Evolutionary conservation across 306 rosid genomes (phyloP).

Genomic region (Lathyrus aphaca): DNA sequence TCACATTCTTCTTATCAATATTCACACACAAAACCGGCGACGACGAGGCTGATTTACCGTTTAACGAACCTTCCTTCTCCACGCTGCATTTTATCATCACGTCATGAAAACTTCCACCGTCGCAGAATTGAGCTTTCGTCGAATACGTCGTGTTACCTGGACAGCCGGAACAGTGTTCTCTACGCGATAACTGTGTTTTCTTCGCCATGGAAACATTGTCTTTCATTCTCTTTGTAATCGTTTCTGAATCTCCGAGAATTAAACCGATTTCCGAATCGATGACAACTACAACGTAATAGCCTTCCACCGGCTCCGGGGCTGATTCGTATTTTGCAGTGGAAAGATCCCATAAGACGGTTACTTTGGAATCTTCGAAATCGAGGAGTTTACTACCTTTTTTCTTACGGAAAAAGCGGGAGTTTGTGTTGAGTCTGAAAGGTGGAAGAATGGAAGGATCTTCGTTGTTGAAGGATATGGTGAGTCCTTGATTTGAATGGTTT

Average conservation of each 20-base stretch:
- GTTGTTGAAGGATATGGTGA: slow-evolving; percentile 54
- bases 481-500: slow-evolving; percentile 64
- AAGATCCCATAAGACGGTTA: slow-evolving; percentile 81
- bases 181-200: slow-evolving; percentile 52
- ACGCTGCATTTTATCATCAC: slow-evolving; percentile 64
- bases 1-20: slow-evolving; percentile 79
- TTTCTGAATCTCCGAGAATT: slow-evolving; percentile 65
- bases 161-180: slow-evolving; percentile 55
- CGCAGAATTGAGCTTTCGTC: slow-evolving; percentile 76
- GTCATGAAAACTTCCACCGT: slow-evolving; percentile 68
- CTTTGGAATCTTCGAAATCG: slow-evolving; percentile 51
- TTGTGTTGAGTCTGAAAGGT: slow-evolving; percentile 71
- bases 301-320: slow-evolving; percentile 77
- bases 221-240: slow-evolving; percentile 46
- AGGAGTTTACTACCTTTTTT: slow-evolving; percentile 68
- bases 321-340: slow-evolving; percentile 64
- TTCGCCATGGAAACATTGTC: slow-evolving; percentile 35
- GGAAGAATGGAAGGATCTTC: slow-evolving; percentile 33
- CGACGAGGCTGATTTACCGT: neutral
- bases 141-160: slow-evolving; percentile 59
- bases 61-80: slow-evolving; percentile 56
- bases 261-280: slow-evolving; percentile 76
- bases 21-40: slow-evolving; percentile 60
- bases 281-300: slow-evolving; percentile 55
- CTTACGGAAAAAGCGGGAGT: slow-evolving; percentile 65